Evolutionary conservation across 495 filamentous ascomycete species (phyloP).

Genomic region (Pseudoneurospora amorphoporcata): DNA sequence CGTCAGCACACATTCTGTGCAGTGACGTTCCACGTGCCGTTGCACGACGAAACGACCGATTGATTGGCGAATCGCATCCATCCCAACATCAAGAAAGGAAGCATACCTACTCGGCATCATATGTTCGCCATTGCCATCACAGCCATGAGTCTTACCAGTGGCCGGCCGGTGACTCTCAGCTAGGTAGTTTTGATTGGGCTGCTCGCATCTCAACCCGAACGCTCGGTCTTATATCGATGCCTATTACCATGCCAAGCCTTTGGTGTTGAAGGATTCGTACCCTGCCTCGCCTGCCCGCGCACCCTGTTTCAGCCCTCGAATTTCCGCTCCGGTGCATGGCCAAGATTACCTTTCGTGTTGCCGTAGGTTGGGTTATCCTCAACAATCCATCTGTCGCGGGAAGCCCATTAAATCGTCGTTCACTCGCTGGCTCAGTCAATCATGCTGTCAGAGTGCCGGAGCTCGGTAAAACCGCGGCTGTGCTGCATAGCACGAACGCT

Average conservation of each 20-base stretch:
- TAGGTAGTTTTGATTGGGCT: neutral
- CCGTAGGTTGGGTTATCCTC: neutral
- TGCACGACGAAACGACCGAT: neutral
- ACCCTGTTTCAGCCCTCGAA: neutral
- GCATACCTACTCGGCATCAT: neutral
- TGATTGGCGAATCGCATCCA: neutral
- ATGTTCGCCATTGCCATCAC: neutral
- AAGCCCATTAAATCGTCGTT: neutral
- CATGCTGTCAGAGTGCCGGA: neutral
- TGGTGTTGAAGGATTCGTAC: neutral
- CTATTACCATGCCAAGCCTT: neutral
- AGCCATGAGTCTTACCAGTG: neutral
- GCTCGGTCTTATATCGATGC: neutral
- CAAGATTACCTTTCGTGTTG: neutral
- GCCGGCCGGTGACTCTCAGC: neutral
- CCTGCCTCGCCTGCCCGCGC: neutral
- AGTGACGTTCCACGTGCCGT: neutral
- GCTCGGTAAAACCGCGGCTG: neutral
- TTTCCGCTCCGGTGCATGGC: neutral
- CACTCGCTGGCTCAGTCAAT: neutral
- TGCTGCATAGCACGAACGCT: neutral
- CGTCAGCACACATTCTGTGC: neutral
- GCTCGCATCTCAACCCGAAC: neutral
- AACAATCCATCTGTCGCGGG: neutral
- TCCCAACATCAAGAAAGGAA: neutral